Evolutionary conservation across 441 rosid genomes (phyloP).

Genomic region (Corymbia calophylla): DNA sequence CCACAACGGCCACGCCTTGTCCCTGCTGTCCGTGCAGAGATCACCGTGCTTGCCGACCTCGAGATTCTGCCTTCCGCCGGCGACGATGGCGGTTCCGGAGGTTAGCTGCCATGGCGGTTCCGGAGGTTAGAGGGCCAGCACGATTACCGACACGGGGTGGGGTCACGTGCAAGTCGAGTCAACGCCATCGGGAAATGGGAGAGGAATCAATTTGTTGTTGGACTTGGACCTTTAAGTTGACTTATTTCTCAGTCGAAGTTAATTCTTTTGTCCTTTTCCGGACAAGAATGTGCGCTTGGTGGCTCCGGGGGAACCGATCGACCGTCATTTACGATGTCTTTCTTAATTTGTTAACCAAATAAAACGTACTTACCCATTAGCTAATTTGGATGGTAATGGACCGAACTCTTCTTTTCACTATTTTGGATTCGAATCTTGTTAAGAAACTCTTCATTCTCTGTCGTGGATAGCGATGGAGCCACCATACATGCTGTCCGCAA

Average conservation of each 20-base stretch:
- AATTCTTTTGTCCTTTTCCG: neutral
- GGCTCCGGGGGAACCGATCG: neutral
- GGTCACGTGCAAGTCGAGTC: neutral
- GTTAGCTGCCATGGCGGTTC: neutral
- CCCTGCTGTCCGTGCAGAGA: too few relatives aligned
- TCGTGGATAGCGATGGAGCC: too few relatives aligned
- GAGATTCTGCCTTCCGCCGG: neutral
- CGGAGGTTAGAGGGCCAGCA: neutral
- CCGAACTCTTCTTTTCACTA: too few relatives aligned
- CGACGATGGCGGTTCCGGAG: neutral
- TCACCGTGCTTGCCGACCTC: too few relatives aligned
- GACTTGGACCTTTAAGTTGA: neutral
- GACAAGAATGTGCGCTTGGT: neutral
- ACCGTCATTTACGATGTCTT: neutral
- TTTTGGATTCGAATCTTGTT: too few relatives aligned
- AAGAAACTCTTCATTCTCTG: too few relatives aligned
- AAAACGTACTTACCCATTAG: neutral
- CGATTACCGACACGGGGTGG: too few relatives aligned
- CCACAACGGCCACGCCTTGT: too few relatives aligned
- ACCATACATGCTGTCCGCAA: too few relatives aligned
- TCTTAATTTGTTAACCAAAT: neutral
- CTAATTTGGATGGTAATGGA: neutral
- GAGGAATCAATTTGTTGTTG: neutral
- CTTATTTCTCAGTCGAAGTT: neutral
- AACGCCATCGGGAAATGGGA: neutral